These are phyloP conservation scores for Aspergillus conjunctus DNA, from an alignment of 495 filamentous ascomycete species.

Conservation along the genomic window DNA sequence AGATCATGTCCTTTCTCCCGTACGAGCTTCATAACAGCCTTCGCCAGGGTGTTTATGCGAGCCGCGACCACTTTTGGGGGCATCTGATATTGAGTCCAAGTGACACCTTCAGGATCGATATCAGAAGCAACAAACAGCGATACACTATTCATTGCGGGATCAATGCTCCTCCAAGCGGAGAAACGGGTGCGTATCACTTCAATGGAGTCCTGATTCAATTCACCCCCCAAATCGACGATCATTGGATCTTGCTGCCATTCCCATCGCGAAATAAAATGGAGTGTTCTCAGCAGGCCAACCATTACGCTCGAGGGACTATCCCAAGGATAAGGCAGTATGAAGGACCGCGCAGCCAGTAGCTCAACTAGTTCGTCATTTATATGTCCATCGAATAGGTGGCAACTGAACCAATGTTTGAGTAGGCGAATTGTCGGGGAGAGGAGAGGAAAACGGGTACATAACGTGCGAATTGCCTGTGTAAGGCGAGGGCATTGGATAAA, in stretches of 20 bases:
- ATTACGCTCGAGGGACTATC: constrained; percentile 72
- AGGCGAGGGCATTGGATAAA: constrained; percentile 76
- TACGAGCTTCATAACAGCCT: constrained; percentile 64
- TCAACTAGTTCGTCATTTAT: constrained; percentile 81
- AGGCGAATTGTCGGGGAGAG: constrained; percentile 86
- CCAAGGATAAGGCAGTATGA: constrained; percentile 85
- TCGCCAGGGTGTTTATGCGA: constrained; percentile 79
- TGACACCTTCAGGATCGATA: constrained; percentile 71
- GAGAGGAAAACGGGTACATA: constrained; percentile 78
- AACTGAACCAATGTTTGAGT: constrained; percentile 84
- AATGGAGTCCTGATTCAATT: constrained; percentile 57
- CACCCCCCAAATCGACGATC: constrained; percentile 66
- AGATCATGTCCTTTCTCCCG: constrained; percentile 59
- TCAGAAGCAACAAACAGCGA: constrained; percentile 82
- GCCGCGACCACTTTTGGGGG: constrained; percentile 82
- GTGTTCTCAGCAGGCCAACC: constrained; percentile 78
- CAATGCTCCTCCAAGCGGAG: constrained; percentile 75
- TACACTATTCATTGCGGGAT: constrained; percentile 82
- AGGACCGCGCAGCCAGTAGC: constrained; percentile 70
- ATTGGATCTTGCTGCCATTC: constrained; percentile 86
- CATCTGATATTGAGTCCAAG: constrained; percentile 70
- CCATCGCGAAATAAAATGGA: constrained; percentile 79
- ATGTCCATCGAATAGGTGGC: constrained; percentile 76
- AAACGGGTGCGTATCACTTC: constrained; percentile 68
- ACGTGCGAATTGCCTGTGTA: constrained; percentile 74